Base-by-base conservation (phyloP, 2,329 filamentous ascomycete genomes). In the Colletotrichum salicis region DNA sequence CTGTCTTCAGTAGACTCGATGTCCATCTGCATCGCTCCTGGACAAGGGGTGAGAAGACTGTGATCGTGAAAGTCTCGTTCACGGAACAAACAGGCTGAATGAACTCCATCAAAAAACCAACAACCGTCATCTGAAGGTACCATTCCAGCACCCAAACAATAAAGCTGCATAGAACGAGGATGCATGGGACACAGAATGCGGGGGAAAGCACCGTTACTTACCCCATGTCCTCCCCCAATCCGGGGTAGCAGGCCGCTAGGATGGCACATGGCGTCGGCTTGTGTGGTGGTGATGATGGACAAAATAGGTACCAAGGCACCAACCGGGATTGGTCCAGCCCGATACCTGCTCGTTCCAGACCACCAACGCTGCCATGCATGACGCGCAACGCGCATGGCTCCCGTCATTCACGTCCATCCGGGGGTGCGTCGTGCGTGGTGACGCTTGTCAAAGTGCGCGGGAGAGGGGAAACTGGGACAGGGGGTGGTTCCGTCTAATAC, bases 361-460 rank as follows among this genome's bases (percentile, higher is more conserved):
- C 41, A 48, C 41, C 41, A 22, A 11, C 37, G 37, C 15, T 7
- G 37, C 37, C 37, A 41, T 41, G 37, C 41, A 48, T 48, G 41
- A 48, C 41, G 41, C 41, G 41, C 37, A 41, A 48, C 19, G 41
- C 22, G 41, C 8, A 48, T 22, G 41, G 41, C 41, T 48, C 41
- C 41, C 41, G 41, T 48, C 41, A 8, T 22, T 48, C 41, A 19
- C 41, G 41, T 48, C 41, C 41, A 48, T 22, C 41, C 41, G 41
- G 41, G 41, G 41, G 10, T 19, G 13, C 15, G 41, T 48, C n/a
- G 19, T 15, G 41, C 19, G 29, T 24, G 11, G 65, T 66, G 67
- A 61, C 52, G 67, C 64, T 55, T 64, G 68, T 57, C 70, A 70
- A 67, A 67, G 71, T 59, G 54, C n/a, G 22, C 27, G n/a, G 63